Evolutionary conservation across 306 rosid genomes (phyloP).

Genomic region (Dalbergia cochinchinensis): DNA sequence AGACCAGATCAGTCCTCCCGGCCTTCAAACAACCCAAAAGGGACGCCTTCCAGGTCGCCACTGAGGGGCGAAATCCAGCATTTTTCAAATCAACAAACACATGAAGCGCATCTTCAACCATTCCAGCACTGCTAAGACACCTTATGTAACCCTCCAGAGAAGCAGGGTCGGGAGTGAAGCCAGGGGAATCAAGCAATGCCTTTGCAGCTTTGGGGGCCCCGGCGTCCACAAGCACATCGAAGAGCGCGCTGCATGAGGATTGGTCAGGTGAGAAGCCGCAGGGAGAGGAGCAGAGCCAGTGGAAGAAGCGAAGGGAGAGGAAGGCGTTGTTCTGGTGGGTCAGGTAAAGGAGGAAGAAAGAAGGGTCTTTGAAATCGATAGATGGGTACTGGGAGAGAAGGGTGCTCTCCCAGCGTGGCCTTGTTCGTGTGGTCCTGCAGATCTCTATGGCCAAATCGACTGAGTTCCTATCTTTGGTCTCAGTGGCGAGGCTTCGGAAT

Average conservation of each 20-base stretch:
- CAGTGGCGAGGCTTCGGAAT: slow-evolving; percentile 53
- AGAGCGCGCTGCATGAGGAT: slow-evolving; percentile 57
- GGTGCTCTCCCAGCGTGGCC: slow-evolving; percentile 77
- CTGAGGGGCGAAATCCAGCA: slow-evolving; percentile 57
- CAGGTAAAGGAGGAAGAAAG: slow-evolving; percentile 57
- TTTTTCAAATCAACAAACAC: slow-evolving; percentile 57
- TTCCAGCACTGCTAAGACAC: slow-evolving; percentile 61
- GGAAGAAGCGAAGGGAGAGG: slow-evolving; percentile 77
- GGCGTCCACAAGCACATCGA: slow-evolving; percentile 67
- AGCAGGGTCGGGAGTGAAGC: slow-evolving; percentile 57
- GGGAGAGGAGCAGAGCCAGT: slow-evolving; percentile 63
- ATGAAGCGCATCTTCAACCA: slow-evolving; percentile 63
- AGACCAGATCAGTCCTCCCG: slow-evolving; percentile 64
- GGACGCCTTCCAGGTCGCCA: slow-evolving; percentile 68
- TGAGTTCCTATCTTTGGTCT: slow-evolving; percentile 49
- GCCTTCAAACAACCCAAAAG: slow-evolving; percentile 61
- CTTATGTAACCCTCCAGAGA: slow-evolving; percentile 66
- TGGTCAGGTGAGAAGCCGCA: slow-evolving; percentile 60
- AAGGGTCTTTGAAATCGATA: slow-evolving; percentile 65
- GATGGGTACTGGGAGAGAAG: slow-evolving; percentile 70
- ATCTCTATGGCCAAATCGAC: slow-evolving; percentile 54
- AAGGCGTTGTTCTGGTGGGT: slow-evolving; percentile 66
- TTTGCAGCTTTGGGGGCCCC: slow-evolving; percentile 67
- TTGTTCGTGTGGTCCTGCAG: slow-evolving; percentile 63
- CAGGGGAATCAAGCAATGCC: slow-evolving; percentile 51